Percentiles rank a stretch among this genome's conserved stretches.
These are phyloP conservation scores for Andalucia godoyi DNA, from an alignment of 78 protist genomes.

Conservation along the genomic window DNA sequence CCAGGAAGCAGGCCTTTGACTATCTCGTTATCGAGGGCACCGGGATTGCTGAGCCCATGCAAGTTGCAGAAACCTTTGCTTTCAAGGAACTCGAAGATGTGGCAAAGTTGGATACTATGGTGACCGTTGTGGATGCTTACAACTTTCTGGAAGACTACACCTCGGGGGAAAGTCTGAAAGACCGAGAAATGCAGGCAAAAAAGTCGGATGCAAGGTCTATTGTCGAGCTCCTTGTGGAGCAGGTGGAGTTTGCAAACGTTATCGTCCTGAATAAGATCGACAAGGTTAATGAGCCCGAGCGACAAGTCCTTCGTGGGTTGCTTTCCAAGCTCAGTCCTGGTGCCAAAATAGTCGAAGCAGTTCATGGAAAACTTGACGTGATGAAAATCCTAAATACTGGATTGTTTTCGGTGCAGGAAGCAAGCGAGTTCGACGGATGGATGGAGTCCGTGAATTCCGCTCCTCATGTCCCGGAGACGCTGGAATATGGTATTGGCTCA, in stretches of 20 bases:
- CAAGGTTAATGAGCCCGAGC: no score
- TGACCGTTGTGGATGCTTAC: conserved; percentile 32
- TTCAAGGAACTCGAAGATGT: conserved; percentile 3
- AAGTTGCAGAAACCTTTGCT: conserved; percentile 66
- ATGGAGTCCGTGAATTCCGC: conserved; percentile 26
- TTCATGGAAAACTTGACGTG: conserved; percentile 20
- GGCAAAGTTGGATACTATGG: conserved; percentile 18
- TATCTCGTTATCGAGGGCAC: conserved; percentile 16
- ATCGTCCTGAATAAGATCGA: conserved; percentile 58
- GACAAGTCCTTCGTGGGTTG: background rate
- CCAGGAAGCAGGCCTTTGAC: background rate
- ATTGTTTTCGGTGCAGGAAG: conserved; percentile 29
- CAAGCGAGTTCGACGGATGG: conserved; percentile 54
- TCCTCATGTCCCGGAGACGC: conserved; percentile 53
- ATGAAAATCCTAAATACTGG: conserved; percentile 44
- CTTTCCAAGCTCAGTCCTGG: conserved; percentile 2
- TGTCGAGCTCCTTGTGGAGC: conserved; percentile 50
- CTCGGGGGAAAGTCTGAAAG: background rate
- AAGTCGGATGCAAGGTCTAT: conserved; percentile 22
- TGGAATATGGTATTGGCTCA: conserved; percentile 61
- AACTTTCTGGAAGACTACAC: background rate
- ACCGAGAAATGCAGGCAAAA: background rate
- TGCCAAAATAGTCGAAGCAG: conserved; percentile 34
- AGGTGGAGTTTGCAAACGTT: conserved; percentile 70
- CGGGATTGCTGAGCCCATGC: conserved; percentile 66